phyloP scores from a whole-genome alignment of 495 filamentous ascomycete genomes.

The Rhizodiscina lignyota region DNA sequence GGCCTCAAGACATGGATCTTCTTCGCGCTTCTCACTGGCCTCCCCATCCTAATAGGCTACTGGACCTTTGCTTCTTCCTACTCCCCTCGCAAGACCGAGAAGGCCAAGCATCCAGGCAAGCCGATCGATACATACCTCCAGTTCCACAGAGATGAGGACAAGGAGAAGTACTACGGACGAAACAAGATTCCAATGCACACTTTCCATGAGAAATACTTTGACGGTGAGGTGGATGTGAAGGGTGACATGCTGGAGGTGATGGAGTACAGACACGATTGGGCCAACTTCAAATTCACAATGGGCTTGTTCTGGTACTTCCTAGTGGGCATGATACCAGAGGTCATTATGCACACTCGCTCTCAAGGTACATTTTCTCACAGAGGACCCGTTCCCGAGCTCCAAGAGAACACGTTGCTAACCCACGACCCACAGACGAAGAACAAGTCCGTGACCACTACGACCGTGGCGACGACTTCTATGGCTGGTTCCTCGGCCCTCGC shows the following conservation, averaged over 20 bases:
- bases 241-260: constrained; percentile 63
- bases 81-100: constrained; percentile 63
- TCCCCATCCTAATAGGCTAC: constrained; percentile 55
- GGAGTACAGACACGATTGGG: constrained; percentile 82
- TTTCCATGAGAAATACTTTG: constrained; percentile 83
- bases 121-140: constrained; percentile 72
- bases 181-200: constrained; percentile 76
- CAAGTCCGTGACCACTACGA: constrained; percentile 81
- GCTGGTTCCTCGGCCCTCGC: constrained; percentile 75
- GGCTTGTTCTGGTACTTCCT: constrained; percentile 54
- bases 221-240: constrained; percentile 72
- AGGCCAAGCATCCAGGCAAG: constrained; percentile 56
- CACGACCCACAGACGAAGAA: constrained; percentile 50
- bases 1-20: constrained; percentile 58
- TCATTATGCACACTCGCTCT: constrained; percentile 62
- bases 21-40: constrained; percentile 42
- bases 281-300: constrained; percentile 62
- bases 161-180: constrained; percentile 53
- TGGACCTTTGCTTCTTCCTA: constrained; percentile 51
- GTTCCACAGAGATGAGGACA: constrained; percentile 62
- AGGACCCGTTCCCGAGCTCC: neutral
- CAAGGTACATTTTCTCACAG: constrained; percentile 34
- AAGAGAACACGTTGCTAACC: neutral
- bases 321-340: constrained; percentile 54
- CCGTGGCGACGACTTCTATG: constrained; percentile 77